A percentile compares a stretch with the other conserved stretches of the same genome.
Conservation (phyloP, 1,139 yeast genomes). For the Ashbya aceris region DNA sequence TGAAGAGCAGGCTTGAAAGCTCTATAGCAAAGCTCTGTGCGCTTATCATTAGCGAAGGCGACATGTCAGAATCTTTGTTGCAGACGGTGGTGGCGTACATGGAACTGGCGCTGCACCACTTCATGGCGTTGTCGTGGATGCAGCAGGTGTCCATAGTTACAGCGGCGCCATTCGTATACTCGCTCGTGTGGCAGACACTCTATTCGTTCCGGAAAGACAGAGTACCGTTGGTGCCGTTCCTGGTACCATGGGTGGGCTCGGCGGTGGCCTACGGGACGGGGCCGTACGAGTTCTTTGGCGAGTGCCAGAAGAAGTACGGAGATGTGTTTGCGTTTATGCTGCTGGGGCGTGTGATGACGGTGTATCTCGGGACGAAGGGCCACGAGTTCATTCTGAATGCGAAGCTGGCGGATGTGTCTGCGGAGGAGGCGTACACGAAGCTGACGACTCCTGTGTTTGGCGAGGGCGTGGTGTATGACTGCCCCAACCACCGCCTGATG, state of each 20-base stretch:
- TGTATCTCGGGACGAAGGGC: constrained; percentile 93
- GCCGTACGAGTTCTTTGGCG: constrained; percentile 81
- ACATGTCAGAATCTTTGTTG: constrained; percentile 12
- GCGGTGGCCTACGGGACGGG: constrained; percentile 83
- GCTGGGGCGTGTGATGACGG: constrained; percentile 90
- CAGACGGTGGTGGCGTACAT: constrained; percentile 12
- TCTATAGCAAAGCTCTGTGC: too few species aligned
- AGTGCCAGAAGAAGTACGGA: constrained; percentile 73
- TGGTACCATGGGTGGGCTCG: constrained; percentile 94
- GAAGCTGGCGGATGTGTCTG: constrained; percentile 80
- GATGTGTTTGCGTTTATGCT: constrained; percentile 85
- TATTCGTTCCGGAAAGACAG: constrained; percentile 69
- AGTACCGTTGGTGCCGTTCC: constrained; percentile 83
- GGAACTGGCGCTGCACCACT: constrained; percentile 14
- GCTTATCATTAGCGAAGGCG: too few species aligned
- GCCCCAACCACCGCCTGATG: constrained; percentile 89
- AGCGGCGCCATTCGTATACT: constrained; percentile 41
- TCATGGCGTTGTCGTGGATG: constrained; percentile 25
- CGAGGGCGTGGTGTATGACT: constrained; percentile 92
- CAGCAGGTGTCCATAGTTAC: constrained; percentile 28
- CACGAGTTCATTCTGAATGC: constrained; percentile 94
- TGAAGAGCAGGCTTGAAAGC: too few species aligned
- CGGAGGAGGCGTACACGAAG: constrained; percentile 92
- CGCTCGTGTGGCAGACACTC: constrained; percentile 59
- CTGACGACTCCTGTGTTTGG: constrained; percentile 97